Evolutionary conservation across 2,329 filamentous ascomycete species (phyloP), one percentile per base, ranked within the genome.

Genomic region (Alternaria alternata): DNA sequence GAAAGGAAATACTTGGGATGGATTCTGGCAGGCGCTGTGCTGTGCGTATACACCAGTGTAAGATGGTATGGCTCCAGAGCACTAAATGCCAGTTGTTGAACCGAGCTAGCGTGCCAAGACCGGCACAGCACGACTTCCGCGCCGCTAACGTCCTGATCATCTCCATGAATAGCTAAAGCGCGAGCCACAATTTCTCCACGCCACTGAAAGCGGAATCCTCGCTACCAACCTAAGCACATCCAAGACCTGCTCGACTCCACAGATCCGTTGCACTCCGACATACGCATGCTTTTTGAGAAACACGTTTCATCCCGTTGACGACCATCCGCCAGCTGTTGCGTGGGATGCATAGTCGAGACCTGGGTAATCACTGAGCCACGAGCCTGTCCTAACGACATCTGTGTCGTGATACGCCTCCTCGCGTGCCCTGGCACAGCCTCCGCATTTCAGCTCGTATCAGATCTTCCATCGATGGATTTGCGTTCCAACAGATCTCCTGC

Each of bases 41-140:
- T 44, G 36, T 36, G 46, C 39, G 26, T 34, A 39, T 26, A 16
- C 46, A 26, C 30, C 30, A 34, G 30, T 42, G 41, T 41, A 41
- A 22, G n/a, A 28, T 7, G 22, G 34, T 36, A 51, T 18, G 34
- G 34, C 16, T 51, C 18, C 11, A 22, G 34, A 22, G 36, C 12
- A 16, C 8, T 9, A 9, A 3, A 6, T 22, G 22, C 34, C 24
- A 30, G 34, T 46, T 56, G 57, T 46, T 56, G 57, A 56, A 9
- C 53, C 44, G 32, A 16, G 24, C 18, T 59, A 51, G 52, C 39
- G 46, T 46, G 57, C 57, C 57, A 59, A 56, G 57, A 8, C 22
- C 30, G 11, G 46, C 20, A 34, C 18, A 18, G 8, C 3, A 26
- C 12, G 46, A 36, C 44, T 34, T 51, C 57, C 46, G 44, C 57